Evolutionary conservation across 1,139 yeast species (phyloP), one percentile per base, ranked within the genome.

Genomic region (Blastobotrys aristatus): DNA sequence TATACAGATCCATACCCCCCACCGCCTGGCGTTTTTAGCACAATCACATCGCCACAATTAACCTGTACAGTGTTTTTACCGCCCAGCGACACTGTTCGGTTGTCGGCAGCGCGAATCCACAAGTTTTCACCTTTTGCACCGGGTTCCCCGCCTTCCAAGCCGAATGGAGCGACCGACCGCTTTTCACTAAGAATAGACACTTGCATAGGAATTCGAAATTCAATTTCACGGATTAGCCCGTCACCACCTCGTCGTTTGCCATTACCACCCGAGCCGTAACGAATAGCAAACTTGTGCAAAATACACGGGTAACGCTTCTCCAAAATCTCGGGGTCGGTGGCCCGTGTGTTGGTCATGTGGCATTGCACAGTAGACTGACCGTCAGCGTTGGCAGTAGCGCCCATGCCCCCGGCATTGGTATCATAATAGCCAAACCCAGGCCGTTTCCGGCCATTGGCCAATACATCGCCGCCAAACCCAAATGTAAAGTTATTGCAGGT

Each of bases 401-500:
- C 88, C 30, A 74, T 78, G 62, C 87, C 86, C 43, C 87, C 87
- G 45, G 83, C 82, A 52, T 81, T 80, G 0, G 87, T 82, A 59
- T 83, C 89, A 60, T 81, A 80, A 64, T 81, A 81, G 0, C 88
- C 89, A 61, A 82, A 82, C 0, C 84, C 84, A 35, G 69, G 67
- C 13, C 57, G 50, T 13, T 50, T 53, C n/a, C 50, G 48, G 30
- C 63, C 62, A 46, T 62, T 59, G 22, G 50, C 53, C 43, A 55
- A 57, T 33, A 63, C 55, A 34, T 66, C 66, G 5, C 69, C 67
- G 8, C 76, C 77, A 42, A 65, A 56, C 8, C 87, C 87, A 59
- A 85, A 85, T 1, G 89, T 84, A 52, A 83, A 72, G 60, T 83
- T 84, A 63, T 84, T 84, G 63, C 84, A 77, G 46, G 85, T 82